Base-by-base conservation (phyloP, 2,329 filamentous ascomycete species). In the Colletotrichum tropicicola region DNA sequence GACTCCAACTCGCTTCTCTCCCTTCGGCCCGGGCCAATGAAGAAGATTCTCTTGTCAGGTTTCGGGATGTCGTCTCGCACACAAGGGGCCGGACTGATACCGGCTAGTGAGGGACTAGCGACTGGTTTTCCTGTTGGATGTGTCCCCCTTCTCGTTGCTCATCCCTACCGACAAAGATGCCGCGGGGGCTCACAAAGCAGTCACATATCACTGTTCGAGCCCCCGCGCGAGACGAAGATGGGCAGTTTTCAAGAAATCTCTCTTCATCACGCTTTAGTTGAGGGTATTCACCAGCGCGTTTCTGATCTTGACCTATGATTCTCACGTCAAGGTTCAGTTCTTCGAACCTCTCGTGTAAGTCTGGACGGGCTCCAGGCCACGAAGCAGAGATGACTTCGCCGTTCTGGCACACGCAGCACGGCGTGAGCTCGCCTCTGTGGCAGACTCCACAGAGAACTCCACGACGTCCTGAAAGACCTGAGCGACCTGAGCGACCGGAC, bases 101-200 rank as follows among this genome's bases (percentile, higher is more conserved):
- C 12, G 44, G 44, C 62, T 65, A 65, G 41, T 44, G 62, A 56
- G 27, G 28, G 37, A 62, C 62, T 65, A 65, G 58, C 41, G 62
- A 62, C 25, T 23, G 15, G 19, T 48, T 43, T 41, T 56, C 21
- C 27, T 25, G 62, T 19, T 51, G 43, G 37, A 39, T 61, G 49
- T 25, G 49, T n/a, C n/a, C n/a, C n/a, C n/a, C n/a, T n/a, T n/a
- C n/a, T n/a, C n/a, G 19, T 35, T 15, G n/a, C 1, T 19, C 37
- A 65, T 65, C 62, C 62, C 62, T 65, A 37, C 49, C 28, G 23
- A 27, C 27, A 17, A 39, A 44, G 53, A 52, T 52, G 44, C 28
- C n/a, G 27, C 9, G 17, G 39, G 45, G 30, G 44, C 9, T 13
- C 35, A 27, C 17, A 6, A 61, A 41, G 49, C 35, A 5, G 25